Conservation (phyloP, 1,284 basidiomycete genomes). For the Ceratobasidium papillatum region DNA sequence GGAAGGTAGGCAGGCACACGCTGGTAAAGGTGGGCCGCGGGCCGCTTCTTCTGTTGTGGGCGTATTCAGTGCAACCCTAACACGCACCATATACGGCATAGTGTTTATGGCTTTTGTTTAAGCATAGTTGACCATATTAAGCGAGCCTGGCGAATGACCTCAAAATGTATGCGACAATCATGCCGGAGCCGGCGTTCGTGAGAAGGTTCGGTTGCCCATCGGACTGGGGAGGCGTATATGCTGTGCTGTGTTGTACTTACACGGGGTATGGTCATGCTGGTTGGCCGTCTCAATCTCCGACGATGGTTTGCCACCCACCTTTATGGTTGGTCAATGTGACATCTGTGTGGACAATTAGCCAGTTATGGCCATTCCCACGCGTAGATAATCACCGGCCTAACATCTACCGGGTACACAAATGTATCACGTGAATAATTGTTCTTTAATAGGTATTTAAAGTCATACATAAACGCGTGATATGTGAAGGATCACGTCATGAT, state of each 20-base stretch:
- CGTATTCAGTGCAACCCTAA: neutral
- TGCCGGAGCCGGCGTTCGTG: slow-evolving; percentile 1
- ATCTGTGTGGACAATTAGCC: too few relatives aligned
- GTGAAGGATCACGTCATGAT: too few relatives aligned
- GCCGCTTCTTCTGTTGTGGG: neutral
- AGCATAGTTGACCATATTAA: neutral
- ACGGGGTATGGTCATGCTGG: slow-evolving; percentile 1
- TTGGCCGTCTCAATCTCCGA: neutral
- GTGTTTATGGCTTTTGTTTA: neutral
- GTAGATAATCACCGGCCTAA: too few relatives aligned
- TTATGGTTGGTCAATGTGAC: neutral
- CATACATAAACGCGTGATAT: too few relatives aligned
- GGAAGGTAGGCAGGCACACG: slow-evolving; percentile 8
- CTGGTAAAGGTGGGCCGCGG: neutral
- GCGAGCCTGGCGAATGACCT: neutral
- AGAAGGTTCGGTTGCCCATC: neutral
- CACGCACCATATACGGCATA: slow-evolving; percentile 8
- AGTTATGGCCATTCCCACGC: too few relatives aligned
- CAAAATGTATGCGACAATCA: slow-evolving; percentile 9
- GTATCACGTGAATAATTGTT: neutral
- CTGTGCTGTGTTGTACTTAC: neutral
- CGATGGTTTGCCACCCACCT: neutral
- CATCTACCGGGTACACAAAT: neutral
- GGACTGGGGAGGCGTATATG: neutral
- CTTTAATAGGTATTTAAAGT: neutral